Conservation (phyloP, 2,329 filamentous ascomycete genomes). For the Scedosporium apiospermum region DNA sequence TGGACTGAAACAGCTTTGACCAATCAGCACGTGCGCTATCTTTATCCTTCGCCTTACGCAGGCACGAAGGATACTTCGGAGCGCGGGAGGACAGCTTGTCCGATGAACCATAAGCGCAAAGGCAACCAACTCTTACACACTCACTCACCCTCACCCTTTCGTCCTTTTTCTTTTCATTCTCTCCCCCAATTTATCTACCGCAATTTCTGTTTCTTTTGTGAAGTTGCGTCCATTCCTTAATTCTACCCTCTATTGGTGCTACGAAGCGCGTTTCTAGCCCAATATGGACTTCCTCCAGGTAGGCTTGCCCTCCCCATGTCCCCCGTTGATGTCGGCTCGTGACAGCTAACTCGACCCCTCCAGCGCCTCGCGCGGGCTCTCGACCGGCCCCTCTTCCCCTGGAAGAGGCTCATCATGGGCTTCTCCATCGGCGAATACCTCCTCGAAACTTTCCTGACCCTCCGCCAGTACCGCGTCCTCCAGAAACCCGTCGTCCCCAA, state of each 20-base stretch:
- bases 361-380: conserved; percentile 73
- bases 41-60: background rate
- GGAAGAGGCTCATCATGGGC: conserved; percentile 92
- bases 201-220: background rate
- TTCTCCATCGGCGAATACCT: conserved; percentile 89
- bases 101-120: background rate
- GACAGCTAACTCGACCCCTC: conserved; percentile 1
- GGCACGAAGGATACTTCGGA: background rate
- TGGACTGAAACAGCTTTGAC: background rate
- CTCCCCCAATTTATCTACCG: background rate
- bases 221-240: conserved; percentile 6
- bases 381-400: conserved; percentile 88
- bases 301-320: background rate
- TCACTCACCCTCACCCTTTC: background rate
- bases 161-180: background rate
- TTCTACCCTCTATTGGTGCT: background rate
- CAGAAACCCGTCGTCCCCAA: conserved; percentile 72
- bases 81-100: background rate
- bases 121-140: background rate
- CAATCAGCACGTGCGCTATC: background rate
- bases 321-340: conserved; percentile 6
- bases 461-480: conserved; percentile 83
- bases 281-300: conserved; percentile 8
- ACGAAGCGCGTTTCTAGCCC: background rate
- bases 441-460: conserved; percentile 80